Conservation (phyloP, 2,329 filamentous ascomycete species). For the Colletotrichum limetticola region DNA sequence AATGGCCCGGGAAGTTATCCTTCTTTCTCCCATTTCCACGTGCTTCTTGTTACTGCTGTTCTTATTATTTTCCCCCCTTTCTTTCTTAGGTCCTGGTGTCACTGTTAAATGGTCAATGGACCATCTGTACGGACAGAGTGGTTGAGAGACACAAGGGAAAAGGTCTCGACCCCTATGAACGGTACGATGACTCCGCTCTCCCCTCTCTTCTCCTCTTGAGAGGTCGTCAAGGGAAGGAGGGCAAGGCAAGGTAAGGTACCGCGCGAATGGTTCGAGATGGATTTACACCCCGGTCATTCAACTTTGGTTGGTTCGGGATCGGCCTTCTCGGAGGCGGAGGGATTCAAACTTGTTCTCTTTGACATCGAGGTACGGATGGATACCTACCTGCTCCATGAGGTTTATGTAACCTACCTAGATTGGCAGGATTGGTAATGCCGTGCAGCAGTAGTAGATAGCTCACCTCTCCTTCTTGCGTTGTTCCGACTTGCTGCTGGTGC, state of each 20-base stretch:
- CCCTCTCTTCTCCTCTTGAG: not conserved
- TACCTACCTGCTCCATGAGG: not conserved
- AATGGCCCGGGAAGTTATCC: not conserved
- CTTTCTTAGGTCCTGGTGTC: not conserved
- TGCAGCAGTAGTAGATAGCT: too few relatives aligned
- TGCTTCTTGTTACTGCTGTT: not conserved
- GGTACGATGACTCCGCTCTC: not conserved
- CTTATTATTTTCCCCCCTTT: not conserved
- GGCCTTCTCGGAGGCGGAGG: not conserved
- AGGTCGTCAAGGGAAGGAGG: too few relatives aligned
- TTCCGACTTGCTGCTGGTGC: too few relatives aligned
- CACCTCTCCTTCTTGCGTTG: too few relatives aligned
- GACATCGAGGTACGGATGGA: too few relatives aligned
- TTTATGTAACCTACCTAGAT: not conserved
- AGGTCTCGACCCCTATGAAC: not conserved
- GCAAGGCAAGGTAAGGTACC: not conserved
- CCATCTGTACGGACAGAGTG: not conserved
- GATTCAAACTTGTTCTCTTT: not conserved
- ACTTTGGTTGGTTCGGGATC: not conserved
- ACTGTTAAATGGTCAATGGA: too few relatives aligned
- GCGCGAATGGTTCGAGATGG: constrained; percentile 7
- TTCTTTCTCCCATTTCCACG: not conserved
- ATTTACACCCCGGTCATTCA: not conserved
- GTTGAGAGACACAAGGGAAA: not conserved
- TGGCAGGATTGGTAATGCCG: not conserved